Evolutionary conservation across 129 eudicot genomes (phyloP).

Genomic region (Oenanthe sinensis): DNA sequence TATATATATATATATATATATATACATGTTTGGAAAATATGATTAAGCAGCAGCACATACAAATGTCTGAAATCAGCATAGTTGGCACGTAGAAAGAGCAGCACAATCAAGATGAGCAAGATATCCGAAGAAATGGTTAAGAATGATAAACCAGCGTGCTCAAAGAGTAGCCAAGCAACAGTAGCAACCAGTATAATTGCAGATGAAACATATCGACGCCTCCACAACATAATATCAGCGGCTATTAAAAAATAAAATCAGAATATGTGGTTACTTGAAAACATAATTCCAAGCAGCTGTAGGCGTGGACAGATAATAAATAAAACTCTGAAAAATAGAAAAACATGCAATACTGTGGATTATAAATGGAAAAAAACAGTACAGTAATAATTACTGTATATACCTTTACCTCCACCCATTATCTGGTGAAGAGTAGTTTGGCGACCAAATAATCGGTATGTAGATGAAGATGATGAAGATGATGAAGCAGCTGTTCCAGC

Average conservation of each 20-base stretch:
- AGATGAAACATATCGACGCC: slow-evolving; percentile 42
- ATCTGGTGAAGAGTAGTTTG: slow-evolving; percentile 60
- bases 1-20: too few relatives aligned
- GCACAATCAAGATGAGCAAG: slow-evolving; percentile 58
- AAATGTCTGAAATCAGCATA: slow-evolving; percentile 48
- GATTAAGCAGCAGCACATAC: slow-evolving; percentile 26
- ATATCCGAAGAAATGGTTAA: slow-evolving; percentile 74
- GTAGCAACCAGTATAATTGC: slow-evolving; percentile 75
- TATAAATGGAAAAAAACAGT: too few relatives aligned
- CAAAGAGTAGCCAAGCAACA: slow-evolving; percentile 74
- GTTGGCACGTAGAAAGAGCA: slow-evolving; percentile 76
- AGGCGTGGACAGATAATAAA: not conserved
- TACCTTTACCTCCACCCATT: slow-evolving; percentile 97
- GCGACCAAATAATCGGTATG: slow-evolving; percentile 58
- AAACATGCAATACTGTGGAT: not conserved
- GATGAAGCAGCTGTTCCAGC: slow-evolving; percentile 9
- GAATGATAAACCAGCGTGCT: slow-evolving; percentile 70
- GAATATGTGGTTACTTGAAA: not conserved
- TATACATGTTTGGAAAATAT: not conserved
- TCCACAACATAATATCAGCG: slow-evolving; percentile 86
- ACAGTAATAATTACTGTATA: not conserved
- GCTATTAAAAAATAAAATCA: slow-evolving; percentile 34
- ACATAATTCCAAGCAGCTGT: too few relatives aligned
- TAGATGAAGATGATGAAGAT: slow-evolving; percentile 49
- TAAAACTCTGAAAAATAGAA: too few relatives aligned